A percentile compares a stretch with the other conserved stretches of the same genome.
Conservation (phyloP, 306 rosid species). For the Gillenia trifoliata region DNA sequence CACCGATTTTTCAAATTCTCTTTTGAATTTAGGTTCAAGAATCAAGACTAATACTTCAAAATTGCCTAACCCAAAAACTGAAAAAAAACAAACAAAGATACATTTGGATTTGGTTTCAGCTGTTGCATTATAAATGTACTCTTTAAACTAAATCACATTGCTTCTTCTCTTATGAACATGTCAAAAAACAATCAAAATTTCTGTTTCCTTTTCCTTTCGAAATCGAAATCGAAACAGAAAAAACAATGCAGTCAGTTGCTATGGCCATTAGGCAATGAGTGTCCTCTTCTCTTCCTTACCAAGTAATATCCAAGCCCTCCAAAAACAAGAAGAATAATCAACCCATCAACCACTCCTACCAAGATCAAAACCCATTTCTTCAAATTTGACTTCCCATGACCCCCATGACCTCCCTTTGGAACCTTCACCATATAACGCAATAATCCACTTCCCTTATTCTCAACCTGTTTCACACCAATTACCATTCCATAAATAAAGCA, state of each 20-base stretch:
- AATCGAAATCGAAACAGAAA: neutral
- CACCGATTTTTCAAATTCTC: too few relatives aligned
- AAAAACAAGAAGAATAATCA: slow-evolving; percentile 55
- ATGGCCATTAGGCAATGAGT: slow-evolving; percentile 20
- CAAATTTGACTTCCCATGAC: slow-evolving; percentile 34
- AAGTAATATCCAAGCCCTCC: slow-evolving; percentile 69
- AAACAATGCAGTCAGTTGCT: slow-evolving; percentile 25
- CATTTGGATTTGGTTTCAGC: neutral
- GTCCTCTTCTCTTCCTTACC: slow-evolving; percentile 38
- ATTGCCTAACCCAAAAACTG: neutral
- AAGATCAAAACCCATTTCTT: slow-evolving; percentile 68
- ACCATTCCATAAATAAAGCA: slow-evolving; percentile 59
- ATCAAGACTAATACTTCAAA: neutral
- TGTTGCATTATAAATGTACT: neutral
- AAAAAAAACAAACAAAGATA: neutral
- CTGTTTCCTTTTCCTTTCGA: neutral
- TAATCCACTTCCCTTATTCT: slow-evolving; percentile 35
- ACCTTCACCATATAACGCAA: slow-evolving; percentile 68
- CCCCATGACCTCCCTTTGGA: slow-evolving; percentile 43
- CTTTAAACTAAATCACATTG: neutral
- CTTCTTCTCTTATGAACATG: neutral
- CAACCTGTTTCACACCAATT: slow-evolving; percentile 64
- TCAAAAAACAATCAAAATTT: slow-evolving; percentile 29
- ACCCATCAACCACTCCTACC: slow-evolving; percentile 75
- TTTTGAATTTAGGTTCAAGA: too few relatives aligned